Base-by-base conservation (phyloP, 2,329 filamentous ascomycete genomes). In the Cladosporium austrohemisphaericum region DNA sequence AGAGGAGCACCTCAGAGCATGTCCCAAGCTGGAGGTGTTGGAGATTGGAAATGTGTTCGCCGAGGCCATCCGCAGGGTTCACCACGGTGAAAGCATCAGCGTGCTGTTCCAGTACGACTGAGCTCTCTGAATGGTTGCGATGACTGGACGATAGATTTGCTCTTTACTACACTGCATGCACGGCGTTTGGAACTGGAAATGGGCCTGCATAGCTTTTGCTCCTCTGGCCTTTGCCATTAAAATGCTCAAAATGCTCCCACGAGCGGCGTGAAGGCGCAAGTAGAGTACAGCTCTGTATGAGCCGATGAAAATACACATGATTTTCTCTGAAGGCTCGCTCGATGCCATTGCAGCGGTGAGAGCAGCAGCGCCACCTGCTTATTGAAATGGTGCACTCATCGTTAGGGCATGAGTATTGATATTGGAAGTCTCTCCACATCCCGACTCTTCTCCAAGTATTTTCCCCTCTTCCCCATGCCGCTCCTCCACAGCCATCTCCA, bases 51-150 rank as follows among this genome's bases (percentile, higher is more conserved):
- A 80, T 58, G 84, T 96, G 51, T 96, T 97, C 67, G 91, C 88
- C 52, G 92, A 97, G 78, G 83, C 93, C 43, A 96, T 97, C 60
- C 86, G 93, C 55, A 83, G 93, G 55, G 92, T 97, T 52, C 93
- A 98, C 71, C 91, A 97, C 69, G 93, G 93, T 62, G 93, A 98
- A 74, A 95, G 89, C 64, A 95, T 98, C 71, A 95, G 90, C 67
- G 88, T 93, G 53, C 78, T 98, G 44, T 98, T 98, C 71, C 85
- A 90, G 66, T 86, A 88, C 69, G 85, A 88, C 66, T 90, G 35
- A 45, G 20, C 8, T 10, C 9, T 40, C 35, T 25, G 26, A 11
- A 14, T 20, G 7, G 9, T 29, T 26, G 16, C 7, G 4, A 29
- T 9, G 38, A 18, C n/a, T 26, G 26, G 38, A 41, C 25, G 38